Evolutionary conservation across 169 alveolate species (phyloP).

Genomic region (Eimeria praecox): DNA sequence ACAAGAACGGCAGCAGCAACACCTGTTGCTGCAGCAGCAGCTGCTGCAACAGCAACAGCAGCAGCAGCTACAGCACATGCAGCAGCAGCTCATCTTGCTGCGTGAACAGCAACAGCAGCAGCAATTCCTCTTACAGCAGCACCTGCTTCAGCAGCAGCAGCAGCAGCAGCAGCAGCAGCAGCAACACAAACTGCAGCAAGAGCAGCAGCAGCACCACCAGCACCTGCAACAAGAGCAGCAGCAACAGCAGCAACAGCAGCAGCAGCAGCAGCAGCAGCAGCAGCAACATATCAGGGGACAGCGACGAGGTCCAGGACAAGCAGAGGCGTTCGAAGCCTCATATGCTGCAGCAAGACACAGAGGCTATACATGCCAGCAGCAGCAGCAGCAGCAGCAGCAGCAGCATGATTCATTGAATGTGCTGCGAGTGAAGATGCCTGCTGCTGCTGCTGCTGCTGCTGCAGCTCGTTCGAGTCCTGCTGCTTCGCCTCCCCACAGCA

Average conservation of each 20-base stretch:
- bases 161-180: conserved; percentile 41
- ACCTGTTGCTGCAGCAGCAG: neutral
- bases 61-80: no score
- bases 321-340: neutral
- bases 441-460: neutral
- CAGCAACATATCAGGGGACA: neutral
- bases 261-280: conserved; percentile 19
- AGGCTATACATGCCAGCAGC: conserved; percentile 1
- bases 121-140: conserved; percentile 9
- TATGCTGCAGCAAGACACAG: neutral
- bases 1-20: neutral
- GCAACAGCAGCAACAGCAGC: neutral
- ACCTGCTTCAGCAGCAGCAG: neutral
- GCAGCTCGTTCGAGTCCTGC: neutral
- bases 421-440: neutral
- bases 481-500: neutral
- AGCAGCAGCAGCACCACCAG: neutral
- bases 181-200: neutral
- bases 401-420: neutral
- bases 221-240: neutral
- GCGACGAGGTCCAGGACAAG: neutral
- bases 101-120: conserved; percentile 37
- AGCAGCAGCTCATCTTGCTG: neutral
- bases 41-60: no score
- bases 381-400: conserved; percentile 32